phyloP scores from a whole-genome alignment of 2,329 filamentous ascomycete species.

The Shiraia bambusicola region DNA sequence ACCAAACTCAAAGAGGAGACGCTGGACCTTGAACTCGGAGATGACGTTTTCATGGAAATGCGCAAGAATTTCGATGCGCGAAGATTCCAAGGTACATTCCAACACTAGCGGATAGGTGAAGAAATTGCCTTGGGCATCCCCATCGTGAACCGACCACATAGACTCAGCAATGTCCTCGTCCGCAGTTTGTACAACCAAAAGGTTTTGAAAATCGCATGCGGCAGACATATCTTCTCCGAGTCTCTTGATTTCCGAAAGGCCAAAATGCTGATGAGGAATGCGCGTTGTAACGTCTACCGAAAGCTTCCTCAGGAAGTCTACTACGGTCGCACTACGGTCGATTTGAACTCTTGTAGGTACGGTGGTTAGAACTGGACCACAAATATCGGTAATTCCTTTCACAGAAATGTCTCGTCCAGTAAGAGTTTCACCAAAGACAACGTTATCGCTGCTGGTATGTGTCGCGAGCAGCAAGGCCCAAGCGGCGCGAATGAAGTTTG shows the following conservation, averaged over 20 bases:
- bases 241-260: conserved; percentile 42
- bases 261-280: conserved; percentile 43
- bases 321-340: conserved; percentile 24
- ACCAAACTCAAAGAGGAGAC: conserved; percentile 33
- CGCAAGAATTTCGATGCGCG: conserved; percentile 23
- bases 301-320: conserved; percentile 24
- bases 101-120: conserved; percentile 39
- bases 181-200: conserved; percentile 55
- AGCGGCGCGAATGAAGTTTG: conserved; percentile 22
- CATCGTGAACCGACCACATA: conserved; percentile 32
- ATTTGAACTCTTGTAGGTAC: conserved; percentile 42
- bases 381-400: conserved; percentile 35
- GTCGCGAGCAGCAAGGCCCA: conserved; percentile 28
- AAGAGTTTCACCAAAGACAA: conserved; percentile 33
- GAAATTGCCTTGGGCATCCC: conserved; percentile 32
- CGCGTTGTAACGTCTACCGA: conserved; percentile 24
- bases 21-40: conserved; percentile 32
- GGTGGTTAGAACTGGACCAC: conserved; percentile 44
- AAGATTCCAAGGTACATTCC: conserved; percentile 28
- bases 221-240: conserved; percentile 55
- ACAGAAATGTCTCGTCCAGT: conserved; percentile 41
- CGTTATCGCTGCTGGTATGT: conserved; percentile 22
- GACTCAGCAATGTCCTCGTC: conserved; percentile 23
- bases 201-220: conserved; percentile 59
- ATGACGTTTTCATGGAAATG: conserved; percentile 33